Evolutionary conservation across 106 monocot species (phyloP), one percentile per base, ranked within the genome.

Genomic region (Acorus gramineus): DNA sequence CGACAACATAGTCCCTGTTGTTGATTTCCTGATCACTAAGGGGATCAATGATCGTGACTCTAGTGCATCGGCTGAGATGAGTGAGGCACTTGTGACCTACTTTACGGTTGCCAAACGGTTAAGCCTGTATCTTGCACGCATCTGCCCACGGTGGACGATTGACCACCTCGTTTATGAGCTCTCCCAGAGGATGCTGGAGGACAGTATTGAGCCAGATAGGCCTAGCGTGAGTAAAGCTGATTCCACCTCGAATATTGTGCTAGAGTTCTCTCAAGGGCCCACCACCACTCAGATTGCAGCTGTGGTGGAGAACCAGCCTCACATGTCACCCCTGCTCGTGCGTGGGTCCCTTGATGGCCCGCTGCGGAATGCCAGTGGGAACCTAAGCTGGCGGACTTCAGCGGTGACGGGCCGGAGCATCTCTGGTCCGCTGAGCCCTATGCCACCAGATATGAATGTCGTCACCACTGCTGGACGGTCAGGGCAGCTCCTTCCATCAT

Each of bases 41-140:
- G 98, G 98, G 9, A 98, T 98, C 63, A 92, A 98, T 83, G 98
- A 98, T 71, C 92, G 98, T 62, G 98, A 98, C 79, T 92, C 98
- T 6, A 98, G 88, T 64, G 75, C 92, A 65, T 98, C 98, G 14
- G 77, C 88, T 54, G 98, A 92, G 71, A 98, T 98, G 52, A 89
- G 73, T 74, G 88, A 92, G 61, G 98, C 89, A 54, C 92, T 98
- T 56, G 79, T 79, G 5, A 98, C 98, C 3, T 98, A 92, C 57
- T 98, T 98, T 71, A 79, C 92, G n/a, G 89, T 98, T 58, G 98
- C 98, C 55, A 98, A 98, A 68, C 85, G 98, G 47, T 85, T 92
- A 56, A 89, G 98, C 64, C 69, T 98, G 52, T 98, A 98, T 73
- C 85, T 98, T 45, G 98, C 98, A 63, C 78, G 98, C 66, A 98